Evolutionary conservation across 345 rosid species (phyloP).

Genomic region (Eucalyptus albens): DNA sequence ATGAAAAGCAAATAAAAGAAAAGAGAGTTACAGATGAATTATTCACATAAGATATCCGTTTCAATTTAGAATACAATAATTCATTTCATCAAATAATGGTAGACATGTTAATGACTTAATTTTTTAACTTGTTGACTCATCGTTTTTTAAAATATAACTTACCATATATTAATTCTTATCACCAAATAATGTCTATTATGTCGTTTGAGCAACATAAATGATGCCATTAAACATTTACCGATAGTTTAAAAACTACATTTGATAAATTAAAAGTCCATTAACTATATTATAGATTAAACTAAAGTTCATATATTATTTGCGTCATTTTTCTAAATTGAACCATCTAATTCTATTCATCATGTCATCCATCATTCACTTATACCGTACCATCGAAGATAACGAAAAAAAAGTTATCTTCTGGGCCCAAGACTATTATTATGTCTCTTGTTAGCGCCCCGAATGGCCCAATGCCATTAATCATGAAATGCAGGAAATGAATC

Average conservation of each 20-base stretch:
- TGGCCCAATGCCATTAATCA: background rate
- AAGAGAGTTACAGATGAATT: background rate
- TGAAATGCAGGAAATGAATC: background rate
- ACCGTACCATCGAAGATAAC: background rate
- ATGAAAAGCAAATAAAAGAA: too few species aligned
- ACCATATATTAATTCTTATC: background rate
- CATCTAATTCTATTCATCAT: too few species aligned
- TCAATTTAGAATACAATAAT: too few species aligned
- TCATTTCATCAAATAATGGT: background rate
- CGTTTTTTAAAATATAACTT: too few species aligned
- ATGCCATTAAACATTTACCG: background rate
- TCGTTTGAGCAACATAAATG: too few species aligned
- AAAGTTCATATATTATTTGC: too few species aligned
- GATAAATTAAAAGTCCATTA: too few species aligned
- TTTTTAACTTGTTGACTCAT: background rate
- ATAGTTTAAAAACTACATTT: too few species aligned
- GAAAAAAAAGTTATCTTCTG: background rate
- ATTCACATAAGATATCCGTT: background rate
- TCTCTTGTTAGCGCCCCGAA: background rate
- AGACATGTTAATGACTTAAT: background rate
- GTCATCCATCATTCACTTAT: background rate
- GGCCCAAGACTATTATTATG: background rate
- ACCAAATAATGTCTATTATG: background rate
- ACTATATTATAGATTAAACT: too few species aligned
- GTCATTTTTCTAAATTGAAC: too few species aligned